These are phyloP conservation scores for Dendrothele bispora DNA, from an alignment of 768 basidiomycete species.

Conservation along the genomic window DNA sequence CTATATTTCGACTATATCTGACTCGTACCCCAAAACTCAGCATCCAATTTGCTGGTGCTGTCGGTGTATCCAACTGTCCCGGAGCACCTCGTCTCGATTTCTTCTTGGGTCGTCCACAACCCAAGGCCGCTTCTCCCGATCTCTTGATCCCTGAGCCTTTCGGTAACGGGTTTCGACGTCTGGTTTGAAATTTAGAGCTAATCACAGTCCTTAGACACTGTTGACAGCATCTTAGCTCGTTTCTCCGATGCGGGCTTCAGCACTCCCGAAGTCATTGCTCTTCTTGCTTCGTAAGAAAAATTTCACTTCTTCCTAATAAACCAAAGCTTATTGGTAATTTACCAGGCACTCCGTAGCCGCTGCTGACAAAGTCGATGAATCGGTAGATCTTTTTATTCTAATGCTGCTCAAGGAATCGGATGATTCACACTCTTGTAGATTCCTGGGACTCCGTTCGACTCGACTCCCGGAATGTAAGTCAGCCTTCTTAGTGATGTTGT, in stretches of 20 bases:
- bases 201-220: too few relatives aligned
- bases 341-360: conserved; percentile 7
- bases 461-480: conserved; percentile 38
- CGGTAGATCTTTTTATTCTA: too few relatives aligned
- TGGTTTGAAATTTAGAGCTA: too few relatives aligned
- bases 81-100: conserved; percentile 32
- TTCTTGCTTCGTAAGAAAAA: conserved; percentile 5
- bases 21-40: conserved; percentile 6
- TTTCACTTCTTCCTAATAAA: background rate
- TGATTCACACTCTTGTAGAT: too few relatives aligned
- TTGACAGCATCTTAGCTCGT: conserved; percentile 2
- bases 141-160: conserved; percentile 27
- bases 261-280: conserved; percentile 4
- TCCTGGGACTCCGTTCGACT: too few relatives aligned
- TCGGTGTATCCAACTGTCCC: conserved; percentile 35
- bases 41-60: conserved; percentile 37
- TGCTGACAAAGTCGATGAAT: conserved; percentile 4
- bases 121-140: conserved; percentile 27
- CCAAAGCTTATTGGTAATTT: background rate
- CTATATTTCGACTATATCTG: background rate
- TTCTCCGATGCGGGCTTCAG: conserved; percentile 7
- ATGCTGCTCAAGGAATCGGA: too few relatives aligned
- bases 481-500: too few relatives aligned
- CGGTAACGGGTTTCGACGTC: too few relatives aligned
- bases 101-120: conserved; percentile 34